phyloP scores from a whole-genome alignment of 305 asterid species.

The Fraxinus sp. region DNA sequence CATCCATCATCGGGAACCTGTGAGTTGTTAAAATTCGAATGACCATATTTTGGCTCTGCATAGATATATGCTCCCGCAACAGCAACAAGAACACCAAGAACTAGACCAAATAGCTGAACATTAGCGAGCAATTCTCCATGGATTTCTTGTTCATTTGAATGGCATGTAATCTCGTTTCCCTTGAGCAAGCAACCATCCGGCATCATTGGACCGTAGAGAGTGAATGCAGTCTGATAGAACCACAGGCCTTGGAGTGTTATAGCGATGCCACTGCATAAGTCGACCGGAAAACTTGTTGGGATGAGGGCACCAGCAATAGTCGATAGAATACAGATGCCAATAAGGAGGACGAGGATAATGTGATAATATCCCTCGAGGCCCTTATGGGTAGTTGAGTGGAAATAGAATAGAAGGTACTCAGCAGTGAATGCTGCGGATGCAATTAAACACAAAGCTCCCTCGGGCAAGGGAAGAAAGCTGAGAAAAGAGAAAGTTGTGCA shows the following conservation, averaged over 20 bases:
- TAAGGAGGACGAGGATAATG: conserved; percentile 79
- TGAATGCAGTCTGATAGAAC: conserved; percentile 97
- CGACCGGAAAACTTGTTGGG: conserved; percentile 80
- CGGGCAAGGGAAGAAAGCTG: conserved; percentile 85
- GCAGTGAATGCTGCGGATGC: conserved; percentile 87
- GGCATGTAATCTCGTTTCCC: conserved; percentile 50
- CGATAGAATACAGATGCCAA: conserved; percentile 73
- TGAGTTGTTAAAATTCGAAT: conserved; percentile 19
- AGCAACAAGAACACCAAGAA: conserved; percentile 52
- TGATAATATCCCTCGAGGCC: conserved; percentile 97
- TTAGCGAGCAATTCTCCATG: conserved; percentile 77
- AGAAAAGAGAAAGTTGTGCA: conserved; percentile 12
- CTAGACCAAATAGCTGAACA: conserved; percentile 62
- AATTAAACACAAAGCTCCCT: conserved; percentile 67
- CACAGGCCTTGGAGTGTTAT: conserved; percentile 93
- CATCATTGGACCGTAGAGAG: conserved; percentile 93
- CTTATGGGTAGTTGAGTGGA: conserved; percentile 91
- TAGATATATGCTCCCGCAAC: conserved; percentile 54
- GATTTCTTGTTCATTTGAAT: conserved; percentile 52
- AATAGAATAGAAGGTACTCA: conserved; percentile 80
- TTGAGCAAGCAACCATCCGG: conserved; percentile 74
- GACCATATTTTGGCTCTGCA: conserved; percentile 42
- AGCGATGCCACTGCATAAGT: conserved; percentile 65
- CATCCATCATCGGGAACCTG: conserved; percentile 33
- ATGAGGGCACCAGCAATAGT: conserved; percentile 66